These are phyloP conservation scores for Pyrenochaeta sp. DNA, from an alignment of 2,329 filamentous ascomycete genomes.

Conservation along the genomic window DNA sequence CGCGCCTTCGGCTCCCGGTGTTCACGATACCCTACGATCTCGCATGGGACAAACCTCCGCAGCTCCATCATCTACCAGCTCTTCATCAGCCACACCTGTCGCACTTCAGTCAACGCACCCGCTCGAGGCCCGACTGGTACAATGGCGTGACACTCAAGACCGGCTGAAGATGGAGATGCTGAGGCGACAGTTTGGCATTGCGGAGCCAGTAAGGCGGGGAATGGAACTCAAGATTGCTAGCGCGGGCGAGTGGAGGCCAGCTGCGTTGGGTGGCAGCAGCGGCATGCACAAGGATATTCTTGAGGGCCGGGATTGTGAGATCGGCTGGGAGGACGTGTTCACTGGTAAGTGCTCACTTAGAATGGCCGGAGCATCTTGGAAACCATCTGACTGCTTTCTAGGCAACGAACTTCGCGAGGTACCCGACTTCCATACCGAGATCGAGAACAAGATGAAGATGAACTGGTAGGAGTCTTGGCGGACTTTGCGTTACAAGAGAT, in stretches of 20 bases:
- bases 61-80: constrained; percentile 34
- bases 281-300: constrained; percentile 91
- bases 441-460: constrained; percentile 92
- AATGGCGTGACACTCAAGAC: constrained; percentile 92
- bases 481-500: too few species aligned
- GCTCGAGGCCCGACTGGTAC: constrained; percentile 85
- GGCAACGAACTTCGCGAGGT: constrained; percentile 73
- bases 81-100: constrained; percentile 36
- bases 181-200: constrained; percentile 86
- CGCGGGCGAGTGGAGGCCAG: constrained; percentile 80
- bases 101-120: constrained; percentile 78
- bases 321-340: constrained; percentile 95
- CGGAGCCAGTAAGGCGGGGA: constrained; percentile 86
- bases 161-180: constrained; percentile 86
- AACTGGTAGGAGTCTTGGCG: constrained; percentile 51
- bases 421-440: constrained; percentile 85
- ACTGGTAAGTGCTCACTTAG: constrained; percentile 62
- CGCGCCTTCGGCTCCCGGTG: constrained; percentile 88
- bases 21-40: constrained; percentile 91
- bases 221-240: constrained; percentile 94
- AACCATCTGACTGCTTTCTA: constrained; percentile 24
- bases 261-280: constrained; percentile 69
- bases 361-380: neutral
- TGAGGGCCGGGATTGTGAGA: constrained; percentile 75
- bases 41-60: constrained; percentile 69